A percentile compares a stretch with the other conserved stretches of the same genome.
phyloP scores from a whole-genome alignment of 225 moss, liverwort and hornwort species.

The Polytrichum commune region DNA sequence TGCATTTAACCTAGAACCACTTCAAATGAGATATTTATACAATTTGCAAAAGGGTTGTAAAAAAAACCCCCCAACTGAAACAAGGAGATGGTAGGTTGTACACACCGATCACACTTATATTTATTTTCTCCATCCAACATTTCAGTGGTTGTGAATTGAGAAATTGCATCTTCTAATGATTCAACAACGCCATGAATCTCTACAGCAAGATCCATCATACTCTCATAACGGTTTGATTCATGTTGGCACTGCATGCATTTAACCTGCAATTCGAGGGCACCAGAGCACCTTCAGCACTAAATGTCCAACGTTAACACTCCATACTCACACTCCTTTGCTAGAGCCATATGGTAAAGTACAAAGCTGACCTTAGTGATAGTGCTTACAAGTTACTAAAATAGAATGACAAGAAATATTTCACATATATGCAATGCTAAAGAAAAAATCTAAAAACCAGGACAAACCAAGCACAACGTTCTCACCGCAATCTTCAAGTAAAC shows the following conservation, averaged over 20 bases:
- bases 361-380: too few relatives aligned
- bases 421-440: too few relatives aligned
- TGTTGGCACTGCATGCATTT: slow-evolving; percentile 90
- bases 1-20: too few relatives aligned
- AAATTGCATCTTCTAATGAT: slow-evolving; percentile 84
- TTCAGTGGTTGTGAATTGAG: slow-evolving; percentile 80
- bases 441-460: too few relatives aligned
- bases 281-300: not conserved
- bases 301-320: not conserved
- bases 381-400: not conserved
- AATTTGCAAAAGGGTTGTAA: too few relatives aligned
- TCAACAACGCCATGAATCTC: slow-evolving; percentile 95
- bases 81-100: slow-evolving; percentile 5
- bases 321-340: too few relatives aligned
- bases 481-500: too few relatives aligned
- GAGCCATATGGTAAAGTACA: too few relatives aligned
- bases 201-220: slow-evolving; percentile 98
- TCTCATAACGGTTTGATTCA: slow-evolving; percentile 93
- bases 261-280: slow-evolving; percentile 43
- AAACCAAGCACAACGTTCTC: too few relatives aligned
- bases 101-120: slow-evolving; percentile 88
- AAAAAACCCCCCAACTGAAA: not conserved
- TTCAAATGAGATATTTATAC: too few relatives aligned
- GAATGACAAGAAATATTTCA: not conserved
- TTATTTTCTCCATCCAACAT: slow-evolving; percentile 97